Percentiles rank a stretch among this genome's conserved stretches.
Conservation (phyloP, 345 rosid genomes). For the Durio zibethinus region DNA sequence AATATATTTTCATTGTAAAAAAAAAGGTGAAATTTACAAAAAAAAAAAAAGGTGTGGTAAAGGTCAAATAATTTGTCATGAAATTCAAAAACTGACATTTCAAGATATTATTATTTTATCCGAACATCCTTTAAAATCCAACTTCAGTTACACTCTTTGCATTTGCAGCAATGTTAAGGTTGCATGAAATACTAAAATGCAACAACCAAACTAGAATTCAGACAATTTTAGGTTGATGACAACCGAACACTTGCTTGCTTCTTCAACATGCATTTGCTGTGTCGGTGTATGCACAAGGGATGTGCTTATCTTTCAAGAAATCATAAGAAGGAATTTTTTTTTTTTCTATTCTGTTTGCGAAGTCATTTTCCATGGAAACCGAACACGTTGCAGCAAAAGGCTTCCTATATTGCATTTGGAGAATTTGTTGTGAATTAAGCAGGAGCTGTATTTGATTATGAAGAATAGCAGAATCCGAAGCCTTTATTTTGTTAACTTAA, state of each 20-base stretch:
- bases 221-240: not conserved
- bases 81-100: no score
- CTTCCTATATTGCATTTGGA: not conserved
- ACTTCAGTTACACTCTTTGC: not conserved
- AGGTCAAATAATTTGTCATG: no score
- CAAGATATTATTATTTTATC: no score
- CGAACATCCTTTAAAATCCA: no score
- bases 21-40: no score
- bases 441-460: not conserved
- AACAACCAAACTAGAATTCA: not conserved
- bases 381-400: conserved; percentile 5
- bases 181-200: not conserved
- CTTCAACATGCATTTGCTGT: not conserved
- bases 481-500: no score
- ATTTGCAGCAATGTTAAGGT: not conserved
- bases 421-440: not conserved
- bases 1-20: no score
- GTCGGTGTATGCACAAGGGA: not conserved
- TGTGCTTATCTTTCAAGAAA: not conserved
- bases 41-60: no score
- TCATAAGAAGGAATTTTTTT: not conserved
- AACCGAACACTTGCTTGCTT: not conserved
- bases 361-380: conserved; percentile 4
- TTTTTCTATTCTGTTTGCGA: not conserved
- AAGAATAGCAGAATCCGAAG: no score